Conservation (phyloP, 169 alveolate species). For the Cryptosporidium sp. region DNA sequence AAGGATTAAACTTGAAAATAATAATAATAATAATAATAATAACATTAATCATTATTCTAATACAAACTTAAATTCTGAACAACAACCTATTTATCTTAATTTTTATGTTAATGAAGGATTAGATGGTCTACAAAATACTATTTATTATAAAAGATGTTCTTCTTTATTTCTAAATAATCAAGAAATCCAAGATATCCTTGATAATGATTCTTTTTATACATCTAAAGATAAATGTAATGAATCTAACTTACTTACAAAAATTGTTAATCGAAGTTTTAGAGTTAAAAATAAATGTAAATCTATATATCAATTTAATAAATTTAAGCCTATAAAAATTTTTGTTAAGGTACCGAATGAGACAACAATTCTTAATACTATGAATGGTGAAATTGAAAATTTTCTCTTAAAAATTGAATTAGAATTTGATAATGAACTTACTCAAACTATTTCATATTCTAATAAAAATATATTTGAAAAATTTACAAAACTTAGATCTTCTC, state of each 20-base stretch:
- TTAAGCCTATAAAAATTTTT: conserved; percentile 24
- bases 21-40: background rate
- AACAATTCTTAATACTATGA: background rate
- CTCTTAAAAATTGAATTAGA: conserved; percentile 12
- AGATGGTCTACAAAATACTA: conserved; percentile 5
- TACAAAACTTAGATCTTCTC: conserved; percentile 5
- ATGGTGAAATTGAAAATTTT: conserved; percentile 1
- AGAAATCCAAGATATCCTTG: background rate
- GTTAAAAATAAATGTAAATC: conserved; percentile 60
- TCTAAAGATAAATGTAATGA: conserved; percentile 31
- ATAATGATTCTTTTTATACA: background rate
- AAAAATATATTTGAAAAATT: background rate
- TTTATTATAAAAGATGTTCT: conserved; percentile 43
- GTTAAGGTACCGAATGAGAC: conserved; percentile 35
- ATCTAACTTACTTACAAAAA: conserved; percentile 33
- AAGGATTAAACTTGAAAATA: conserved; percentile 1
- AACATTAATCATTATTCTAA: too few relatives aligned
- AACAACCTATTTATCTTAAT: background rate
- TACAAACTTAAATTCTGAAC: background rate
- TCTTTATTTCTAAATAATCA: conserved; percentile 27
- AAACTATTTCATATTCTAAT: background rate
- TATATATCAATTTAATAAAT: conserved; percentile 24
- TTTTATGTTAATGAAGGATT: conserved; percentile 10
- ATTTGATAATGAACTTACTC: conserved; percentile 19
- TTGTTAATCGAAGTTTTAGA: conserved; percentile 38